These are phyloP conservation scores for Eremomyces bilateralis DNA, from an alignment of 495 filamentous ascomycete species.

Conservation along the genomic window DNA sequence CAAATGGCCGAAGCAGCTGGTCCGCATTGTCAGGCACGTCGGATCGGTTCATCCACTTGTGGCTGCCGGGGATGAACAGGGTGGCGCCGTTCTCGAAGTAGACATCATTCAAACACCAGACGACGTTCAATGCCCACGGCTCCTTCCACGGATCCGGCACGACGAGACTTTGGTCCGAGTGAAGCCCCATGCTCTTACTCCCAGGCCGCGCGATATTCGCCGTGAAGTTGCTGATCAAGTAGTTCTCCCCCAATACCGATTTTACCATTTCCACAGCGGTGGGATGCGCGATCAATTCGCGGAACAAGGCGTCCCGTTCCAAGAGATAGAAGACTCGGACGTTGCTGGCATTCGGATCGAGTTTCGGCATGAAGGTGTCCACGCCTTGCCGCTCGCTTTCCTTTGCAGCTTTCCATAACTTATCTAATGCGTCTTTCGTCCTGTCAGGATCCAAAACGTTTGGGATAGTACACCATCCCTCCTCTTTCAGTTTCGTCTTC, in stretches of 20 bases:
- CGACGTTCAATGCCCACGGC: background rate
- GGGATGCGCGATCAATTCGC: constrained; percentile 4
- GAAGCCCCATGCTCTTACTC: constrained; percentile 3
- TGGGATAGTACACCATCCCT: background rate
- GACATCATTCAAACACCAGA: constrained; percentile 1
- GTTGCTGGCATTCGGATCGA: constrained; percentile 4
- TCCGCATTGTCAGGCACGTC: constrained; percentile 4
- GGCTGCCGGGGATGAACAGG: constrained; percentile 2
- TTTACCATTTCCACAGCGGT: constrained; percentile 3
- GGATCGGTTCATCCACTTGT: constrained; percentile 1
- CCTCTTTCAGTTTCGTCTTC: no score
- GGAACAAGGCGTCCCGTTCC: constrained; percentile 4
- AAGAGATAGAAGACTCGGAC: constrained; percentile 6
- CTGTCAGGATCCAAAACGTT: background rate
- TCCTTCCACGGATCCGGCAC: background rate
- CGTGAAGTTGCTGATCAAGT: constrained; percentile 4
- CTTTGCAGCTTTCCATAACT: background rate
- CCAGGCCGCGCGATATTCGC: constrained; percentile 5
- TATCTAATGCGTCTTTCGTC: background rate
- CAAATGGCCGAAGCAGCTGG: constrained; percentile 2
- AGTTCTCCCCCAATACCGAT: constrained; percentile 2
- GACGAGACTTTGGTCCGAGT: background rate
- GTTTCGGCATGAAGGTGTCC: constrained; percentile 2
- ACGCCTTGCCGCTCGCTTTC: background rate
- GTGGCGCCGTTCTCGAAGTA: constrained; percentile 3